A percentile compares a stretch with the other conserved stretches of the same genome.
These are phyloP conservation scores for Termitomyces titanicus DNA, from an alignment of 768 basidiomycete species.

Conservation along the genomic window DNA sequence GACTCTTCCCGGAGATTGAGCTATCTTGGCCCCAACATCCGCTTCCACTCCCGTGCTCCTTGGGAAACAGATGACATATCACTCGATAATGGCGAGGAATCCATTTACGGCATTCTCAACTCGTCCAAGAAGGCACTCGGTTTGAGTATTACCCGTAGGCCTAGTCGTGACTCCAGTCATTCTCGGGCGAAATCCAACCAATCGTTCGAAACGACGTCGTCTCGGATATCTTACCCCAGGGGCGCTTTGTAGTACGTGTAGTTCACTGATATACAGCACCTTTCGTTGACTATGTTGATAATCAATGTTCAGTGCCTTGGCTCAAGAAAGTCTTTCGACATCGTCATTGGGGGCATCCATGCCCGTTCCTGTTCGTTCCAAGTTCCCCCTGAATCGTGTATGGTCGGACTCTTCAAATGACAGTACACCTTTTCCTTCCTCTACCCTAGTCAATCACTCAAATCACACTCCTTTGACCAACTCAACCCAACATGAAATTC, in stretches of 20 bases:
- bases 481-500: neutral
- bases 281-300: slow-evolving; percentile 2
- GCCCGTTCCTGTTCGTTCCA: slow-evolving; percentile 33
- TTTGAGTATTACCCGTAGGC: slow-evolving; percentile 42
- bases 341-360: slow-evolving; percentile 41
- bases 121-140: slow-evolving; percentile 38
- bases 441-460: slow-evolving; percentile 26
- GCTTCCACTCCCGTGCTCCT: slow-evolving; percentile 76
- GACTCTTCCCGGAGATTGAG: slow-evolving; percentile 55
- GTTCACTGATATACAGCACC: slow-evolving; percentile 4
- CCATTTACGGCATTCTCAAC: slow-evolving; percentile 32
- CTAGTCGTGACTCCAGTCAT: slow-evolving; percentile 62
- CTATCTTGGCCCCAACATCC: slow-evolving; percentile 79
- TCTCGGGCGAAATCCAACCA: slow-evolving; percentile 49
- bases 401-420: slow-evolving; percentile 29
- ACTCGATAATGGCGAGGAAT: slow-evolving; percentile 44
- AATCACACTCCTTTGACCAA: slow-evolving; percentile 17
- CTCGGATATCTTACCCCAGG: slow-evolving; percentile 45
- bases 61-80: slow-evolving; percentile 67
- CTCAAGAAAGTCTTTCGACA: slow-evolving; percentile 59
- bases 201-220: slow-evolving; percentile 57
- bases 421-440: slow-evolving; percentile 20
- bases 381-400: slow-evolving; percentile 39
- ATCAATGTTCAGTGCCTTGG: slow-evolving; percentile 41
- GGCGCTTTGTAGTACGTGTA: slow-evolving; percentile 58